A percentile compares a stretch with the other conserved stretches of the same genome.
Conservation (phyloP, 78 protist species). For the Diacronema lutheri region DNA sequence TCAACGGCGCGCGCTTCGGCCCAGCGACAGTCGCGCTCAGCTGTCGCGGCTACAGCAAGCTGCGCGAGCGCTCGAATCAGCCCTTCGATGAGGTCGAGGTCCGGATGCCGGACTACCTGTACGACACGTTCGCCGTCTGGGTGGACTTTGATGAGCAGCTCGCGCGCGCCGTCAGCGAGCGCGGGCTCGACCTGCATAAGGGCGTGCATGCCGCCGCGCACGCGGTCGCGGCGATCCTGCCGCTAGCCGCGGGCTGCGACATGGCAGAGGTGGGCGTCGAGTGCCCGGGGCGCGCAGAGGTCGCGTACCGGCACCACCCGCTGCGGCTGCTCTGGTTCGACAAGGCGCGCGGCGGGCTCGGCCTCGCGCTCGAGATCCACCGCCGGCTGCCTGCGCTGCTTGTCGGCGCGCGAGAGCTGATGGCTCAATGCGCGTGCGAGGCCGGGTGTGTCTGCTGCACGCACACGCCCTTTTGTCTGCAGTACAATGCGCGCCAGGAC, state of each 20-base stretch:
- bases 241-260: not conserved
- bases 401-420: not conserved
- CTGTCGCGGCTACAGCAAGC: not conserved
- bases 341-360: not conserved
- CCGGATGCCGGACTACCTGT: not conserved
- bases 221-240: not conserved
- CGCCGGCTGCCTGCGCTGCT: not conserved
- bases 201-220: conserved; percentile 8
- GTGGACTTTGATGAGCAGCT: not conserved
- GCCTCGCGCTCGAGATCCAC: not conserved
- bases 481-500: not conserved
- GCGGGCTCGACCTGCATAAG: no score
- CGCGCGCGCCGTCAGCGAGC: no score
- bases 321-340: not conserved
- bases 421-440: not conserved
- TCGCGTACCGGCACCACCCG: not conserved
- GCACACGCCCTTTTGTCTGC: not conserved
- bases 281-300: not conserved
- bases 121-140: conserved; percentile 1
- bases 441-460: not conserved
- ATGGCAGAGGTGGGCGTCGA: not conserved
- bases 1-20: not conserved
- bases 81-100: not conserved
- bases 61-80: not conserved
- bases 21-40: not conserved